phyloP scores from a whole-genome alignment of 495 filamentous ascomycete genomes.

The Sabuloglossum arenarium region DNA sequence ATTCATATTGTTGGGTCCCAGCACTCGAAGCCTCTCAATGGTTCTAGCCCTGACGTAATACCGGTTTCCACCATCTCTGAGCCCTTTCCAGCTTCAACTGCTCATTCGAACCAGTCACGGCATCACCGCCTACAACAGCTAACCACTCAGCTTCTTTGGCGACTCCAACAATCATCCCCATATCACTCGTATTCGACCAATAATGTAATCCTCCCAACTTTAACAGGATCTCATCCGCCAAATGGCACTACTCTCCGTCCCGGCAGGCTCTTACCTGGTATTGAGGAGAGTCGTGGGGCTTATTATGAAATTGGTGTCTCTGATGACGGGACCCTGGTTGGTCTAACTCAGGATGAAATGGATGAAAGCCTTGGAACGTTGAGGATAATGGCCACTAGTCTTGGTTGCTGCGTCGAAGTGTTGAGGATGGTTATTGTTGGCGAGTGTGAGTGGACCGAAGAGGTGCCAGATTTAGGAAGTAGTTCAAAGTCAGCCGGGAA shows the following conservation, averaged over 20 bases:
- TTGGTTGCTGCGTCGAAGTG: constrained; percentile 77
- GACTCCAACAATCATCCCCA: constrained; percentile 83
- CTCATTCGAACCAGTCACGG: constrained; percentile 35
- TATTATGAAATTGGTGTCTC: constrained; percentile 93
- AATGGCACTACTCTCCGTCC: constrained; percentile 34
- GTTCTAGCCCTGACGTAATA: constrained; percentile 5
- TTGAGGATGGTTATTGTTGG: constrained; percentile 71
- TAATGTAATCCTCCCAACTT: constrained; percentile 46
- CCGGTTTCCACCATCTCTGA: constrained; percentile 1
- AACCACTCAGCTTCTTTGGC: constrained; percentile 88
- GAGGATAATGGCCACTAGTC: constrained; percentile 69
- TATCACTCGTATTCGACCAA: constrained; percentile 60
- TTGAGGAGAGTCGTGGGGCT: constrained; percentile 84
- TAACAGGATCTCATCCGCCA: constrained; percentile 40
- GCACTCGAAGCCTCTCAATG: constrained; percentile 25
- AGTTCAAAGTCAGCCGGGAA: constrained; percentile 7
- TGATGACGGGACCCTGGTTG: constrained; percentile 82
- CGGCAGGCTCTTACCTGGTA: constrained; percentile 46
- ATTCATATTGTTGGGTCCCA: constrained; percentile 36
- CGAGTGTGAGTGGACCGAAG: constrained; percentile 57
- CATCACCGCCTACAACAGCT: constrained; percentile 75
- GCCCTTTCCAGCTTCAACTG: constrained; percentile 12
- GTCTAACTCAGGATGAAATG: constrained; percentile 76
- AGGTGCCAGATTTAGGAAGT: neutral
- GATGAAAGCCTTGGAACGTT: constrained; percentile 73